Percentiles rank a stretch among this genome's conserved stretches.
phyloP scores from a whole-genome alignment of 2,329 filamentous ascomycete genomes.

The Dactylellina drechsleri region DNA sequence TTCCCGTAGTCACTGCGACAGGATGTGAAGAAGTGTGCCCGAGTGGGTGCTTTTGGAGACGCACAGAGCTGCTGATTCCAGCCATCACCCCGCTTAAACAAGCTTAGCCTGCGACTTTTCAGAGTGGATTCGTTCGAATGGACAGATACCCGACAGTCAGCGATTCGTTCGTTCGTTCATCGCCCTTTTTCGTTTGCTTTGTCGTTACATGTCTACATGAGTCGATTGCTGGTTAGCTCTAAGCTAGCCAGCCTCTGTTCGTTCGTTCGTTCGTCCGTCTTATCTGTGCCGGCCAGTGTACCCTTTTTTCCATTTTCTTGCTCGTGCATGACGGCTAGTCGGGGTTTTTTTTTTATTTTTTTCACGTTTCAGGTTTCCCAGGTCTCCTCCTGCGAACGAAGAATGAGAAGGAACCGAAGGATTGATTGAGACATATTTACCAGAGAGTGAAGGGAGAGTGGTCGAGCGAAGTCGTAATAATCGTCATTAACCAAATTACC shows the following conservation, averaged over 20 bases:
- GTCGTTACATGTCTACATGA: not conserved
- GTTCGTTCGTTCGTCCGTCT: conserved; percentile 9
- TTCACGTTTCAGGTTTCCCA: conserved; percentile 50
- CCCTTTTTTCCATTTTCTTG: not conserved
- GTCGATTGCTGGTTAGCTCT: not conserved
- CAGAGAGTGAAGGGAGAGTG: not conserved
- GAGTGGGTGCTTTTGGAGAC: conserved; percentile 21
- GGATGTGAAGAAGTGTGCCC: not conserved
- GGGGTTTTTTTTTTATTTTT: not conserved
- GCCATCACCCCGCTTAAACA: conserved; percentile 45
- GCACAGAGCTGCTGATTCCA: conserved; percentile 52
- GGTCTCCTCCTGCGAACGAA: conserved; percentile 9
- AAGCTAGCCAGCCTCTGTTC: not conserved
- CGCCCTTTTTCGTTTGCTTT: not conserved
- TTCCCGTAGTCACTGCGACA: conserved; percentile 11
- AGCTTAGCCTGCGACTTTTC: conserved; percentile 27
- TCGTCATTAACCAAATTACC: not conserved
- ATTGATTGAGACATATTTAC: not conserved
- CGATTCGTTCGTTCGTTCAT: conserved; percentile 27
- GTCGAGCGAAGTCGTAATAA: not conserved
- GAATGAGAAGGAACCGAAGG: not conserved
- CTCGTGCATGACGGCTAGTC: not conserved
- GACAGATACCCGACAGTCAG: conserved; percentile 53
- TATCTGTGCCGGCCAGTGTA: conserved; percentile 25
- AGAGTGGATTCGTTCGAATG: conserved; percentile 35